Conservation (phyloP, 805 yeast genomes). For the Candida ovalis region DNA sequence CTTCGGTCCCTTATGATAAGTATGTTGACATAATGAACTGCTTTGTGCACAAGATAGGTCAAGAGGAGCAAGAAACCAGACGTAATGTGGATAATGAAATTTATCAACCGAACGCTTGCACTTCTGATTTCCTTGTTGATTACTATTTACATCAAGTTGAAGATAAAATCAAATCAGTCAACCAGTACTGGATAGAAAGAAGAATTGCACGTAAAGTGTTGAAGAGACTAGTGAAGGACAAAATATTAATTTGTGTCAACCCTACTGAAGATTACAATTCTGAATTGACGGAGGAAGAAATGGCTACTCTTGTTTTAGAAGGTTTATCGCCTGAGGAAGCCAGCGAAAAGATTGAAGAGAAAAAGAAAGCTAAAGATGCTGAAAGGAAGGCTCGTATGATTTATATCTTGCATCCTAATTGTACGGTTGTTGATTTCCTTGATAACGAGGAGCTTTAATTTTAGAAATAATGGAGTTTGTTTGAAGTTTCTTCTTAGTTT, state of each 20-base stretch:
- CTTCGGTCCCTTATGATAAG: constrained; percentile 75
- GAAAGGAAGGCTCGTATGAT: constrained; percentile 33
- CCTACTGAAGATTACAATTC: constrained; percentile 38
- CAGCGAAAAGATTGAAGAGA: constrained; percentile 14
- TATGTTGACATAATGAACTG: constrained; percentile 81
- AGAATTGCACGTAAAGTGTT: constrained; percentile 74
- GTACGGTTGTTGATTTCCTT: constrained; percentile 68
- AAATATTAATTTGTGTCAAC: constrained; percentile 67
- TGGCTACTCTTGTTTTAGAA: constrained; percentile 1
- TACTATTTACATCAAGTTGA: constrained; percentile 79
- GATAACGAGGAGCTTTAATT: constrained; percentile 31
- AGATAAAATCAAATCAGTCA: constrained; percentile 63
- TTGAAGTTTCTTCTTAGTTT: neutral
- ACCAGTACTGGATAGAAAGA: constrained; percentile 66
- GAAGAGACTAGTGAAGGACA: constrained; percentile 77
- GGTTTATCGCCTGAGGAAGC: neutral
- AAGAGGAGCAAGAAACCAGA: constrained; percentile 18
- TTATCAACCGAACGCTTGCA: constrained; percentile 46
- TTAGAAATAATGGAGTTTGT: constrained; percentile 4
- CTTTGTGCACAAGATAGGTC: constrained; percentile 52
- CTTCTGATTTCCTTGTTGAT: constrained; percentile 65
- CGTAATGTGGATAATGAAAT: constrained; percentile 21
- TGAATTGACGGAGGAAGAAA: constrained; percentile 20
- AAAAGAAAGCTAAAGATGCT: constrained; percentile 20
- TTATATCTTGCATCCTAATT: constrained; percentile 74